Conservation (phyloP, 208 protist genomes). For the Leishmania gerbilli region DNA sequence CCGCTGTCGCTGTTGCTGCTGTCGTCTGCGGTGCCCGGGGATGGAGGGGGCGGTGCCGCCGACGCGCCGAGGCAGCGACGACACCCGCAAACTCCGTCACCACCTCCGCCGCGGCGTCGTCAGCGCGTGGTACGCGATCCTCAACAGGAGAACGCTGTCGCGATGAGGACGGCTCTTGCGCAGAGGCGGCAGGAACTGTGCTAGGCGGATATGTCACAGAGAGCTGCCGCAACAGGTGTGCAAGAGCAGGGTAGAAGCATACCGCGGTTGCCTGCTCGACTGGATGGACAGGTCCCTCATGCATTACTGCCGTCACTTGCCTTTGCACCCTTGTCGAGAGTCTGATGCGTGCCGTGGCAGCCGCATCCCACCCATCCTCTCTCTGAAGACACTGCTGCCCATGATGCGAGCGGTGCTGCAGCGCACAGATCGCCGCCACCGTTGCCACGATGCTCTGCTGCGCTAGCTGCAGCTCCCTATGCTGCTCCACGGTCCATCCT, state of each 20-base stretch:
- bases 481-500: constrained; percentile 26
- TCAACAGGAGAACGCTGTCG: not conserved
- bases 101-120: not conserved
- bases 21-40: not conserved
- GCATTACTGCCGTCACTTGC: not conserved
- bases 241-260: constrained; percentile 31
- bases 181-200: not conserved
- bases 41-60: not conserved
- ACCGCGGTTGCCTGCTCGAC: constrained; percentile 18
- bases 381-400: not conserved
- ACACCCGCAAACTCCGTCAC: constrained; percentile 7
- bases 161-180: not conserved
- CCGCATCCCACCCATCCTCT: not conserved
- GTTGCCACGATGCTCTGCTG: not conserved
- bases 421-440: constrained; percentile 5
- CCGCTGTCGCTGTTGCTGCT: not conserved
- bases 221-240: not conserved
- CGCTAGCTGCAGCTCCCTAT: constrained; percentile 6
- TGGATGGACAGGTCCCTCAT: not conserved
- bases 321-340: not conserved
- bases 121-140: not conserved
- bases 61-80: not conserved
- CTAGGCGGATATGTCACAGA: not conserved
- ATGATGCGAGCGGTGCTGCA: not conserved
- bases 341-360: not conserved